Conservation (phyloP, 108 stramenopile genomes). For the Skeletonema tropicum region DNA sequence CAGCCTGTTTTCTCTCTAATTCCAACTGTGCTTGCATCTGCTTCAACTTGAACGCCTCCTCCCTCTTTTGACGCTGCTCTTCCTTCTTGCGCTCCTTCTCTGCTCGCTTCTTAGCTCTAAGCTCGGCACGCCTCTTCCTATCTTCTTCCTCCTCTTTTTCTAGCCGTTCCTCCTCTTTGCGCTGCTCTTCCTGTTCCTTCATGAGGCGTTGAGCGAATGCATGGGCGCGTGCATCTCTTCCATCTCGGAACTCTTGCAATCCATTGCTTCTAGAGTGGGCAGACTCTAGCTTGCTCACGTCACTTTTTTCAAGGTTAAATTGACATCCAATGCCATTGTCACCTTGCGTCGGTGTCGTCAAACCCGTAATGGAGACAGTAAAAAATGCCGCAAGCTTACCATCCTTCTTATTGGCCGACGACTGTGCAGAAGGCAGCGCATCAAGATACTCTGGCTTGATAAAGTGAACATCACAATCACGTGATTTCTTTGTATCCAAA, state of each 20-base stretch:
- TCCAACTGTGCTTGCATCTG: constrained; percentile 5
- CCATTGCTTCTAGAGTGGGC: constrained; percentile 3
- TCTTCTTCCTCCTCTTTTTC: constrained; percentile 6
- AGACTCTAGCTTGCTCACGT: not conserved
- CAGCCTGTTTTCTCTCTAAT: not conserved
- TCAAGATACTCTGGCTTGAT: constrained; percentile 27
- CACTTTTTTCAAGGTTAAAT: not conserved
- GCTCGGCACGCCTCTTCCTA: not conserved
- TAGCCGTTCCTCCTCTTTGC: not conserved
- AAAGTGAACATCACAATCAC: not conserved
- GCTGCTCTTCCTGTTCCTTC: constrained; percentile 3
- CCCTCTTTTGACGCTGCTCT: not conserved
- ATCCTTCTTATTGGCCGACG: not conserved
- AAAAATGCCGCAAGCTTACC: not conserved
- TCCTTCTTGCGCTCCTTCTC: constrained; percentile 3
- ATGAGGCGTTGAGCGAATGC: not conserved
- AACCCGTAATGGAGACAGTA: not conserved
- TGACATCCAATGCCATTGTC: not conserved
- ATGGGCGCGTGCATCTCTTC: not conserved
- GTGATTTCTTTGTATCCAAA: constrained; percentile 31
- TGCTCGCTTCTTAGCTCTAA: not conserved
- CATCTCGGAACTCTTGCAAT: not conserved
- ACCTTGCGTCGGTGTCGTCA: not conserved
- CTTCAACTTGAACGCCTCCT: constrained; percentile 10
- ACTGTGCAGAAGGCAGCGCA: not conserved